These are phyloP conservation scores for Areca catechu DNA, from an alignment of 176 grass and related monocot species.

Conservation along the genomic window DNA sequence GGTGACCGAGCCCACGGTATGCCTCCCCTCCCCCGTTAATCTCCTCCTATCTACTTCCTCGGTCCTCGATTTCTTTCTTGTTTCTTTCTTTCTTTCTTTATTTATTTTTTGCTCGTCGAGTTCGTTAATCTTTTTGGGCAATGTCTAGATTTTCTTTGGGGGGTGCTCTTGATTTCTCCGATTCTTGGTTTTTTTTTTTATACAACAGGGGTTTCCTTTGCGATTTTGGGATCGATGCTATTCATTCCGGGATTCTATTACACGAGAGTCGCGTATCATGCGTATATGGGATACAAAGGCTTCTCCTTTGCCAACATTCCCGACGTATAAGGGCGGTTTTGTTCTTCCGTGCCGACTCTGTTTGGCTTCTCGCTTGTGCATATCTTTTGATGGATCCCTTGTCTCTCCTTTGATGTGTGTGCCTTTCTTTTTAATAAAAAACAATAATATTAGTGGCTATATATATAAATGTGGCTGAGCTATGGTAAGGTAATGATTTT, in stretches of 20 bases:
- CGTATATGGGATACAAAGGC: slow-evolving; percentile 85
- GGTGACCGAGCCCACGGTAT: slow-evolving; percentile 85
- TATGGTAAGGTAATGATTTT: no score
- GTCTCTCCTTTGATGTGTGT: no score
- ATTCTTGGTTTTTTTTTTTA: no score
- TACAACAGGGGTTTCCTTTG: slow-evolving; percentile 73
- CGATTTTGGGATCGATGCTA: slow-evolving; percentile 72
- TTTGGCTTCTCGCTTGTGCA: no score
- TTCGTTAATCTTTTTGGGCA: neutral
- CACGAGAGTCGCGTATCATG: slow-evolving; percentile 87
- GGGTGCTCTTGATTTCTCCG: no score
- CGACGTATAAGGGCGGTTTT: slow-evolving; percentile 36
- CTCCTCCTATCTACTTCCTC: no score
- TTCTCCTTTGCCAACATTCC: slow-evolving; percentile 94
- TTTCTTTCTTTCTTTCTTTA: neutral
- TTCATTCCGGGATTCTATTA: slow-evolving; percentile 98
- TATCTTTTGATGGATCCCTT: no score
- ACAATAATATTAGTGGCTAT: no score
- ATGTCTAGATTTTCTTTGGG: no score
- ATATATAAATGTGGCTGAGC: no score
- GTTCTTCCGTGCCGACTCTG: neutral
- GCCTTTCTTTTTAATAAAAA: no score
- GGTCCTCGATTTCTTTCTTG: neutral
- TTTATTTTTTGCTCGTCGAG: neutral
- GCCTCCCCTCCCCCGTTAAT: no score